phyloP scores from a whole-genome alignment of 805 yeast genomes.

The Wickerhamiella bombiphila region DNA sequence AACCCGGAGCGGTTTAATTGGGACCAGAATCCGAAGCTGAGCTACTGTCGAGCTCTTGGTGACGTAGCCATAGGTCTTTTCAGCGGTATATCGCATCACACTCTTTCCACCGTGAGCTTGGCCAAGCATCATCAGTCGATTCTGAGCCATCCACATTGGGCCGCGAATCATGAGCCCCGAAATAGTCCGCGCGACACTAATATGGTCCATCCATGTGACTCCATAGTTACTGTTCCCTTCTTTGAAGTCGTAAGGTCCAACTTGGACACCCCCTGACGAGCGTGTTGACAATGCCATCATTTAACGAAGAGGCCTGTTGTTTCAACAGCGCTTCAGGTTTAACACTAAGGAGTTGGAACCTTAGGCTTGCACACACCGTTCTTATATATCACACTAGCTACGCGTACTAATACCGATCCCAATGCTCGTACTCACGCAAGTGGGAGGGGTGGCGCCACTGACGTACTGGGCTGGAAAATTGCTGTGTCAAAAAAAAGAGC shows the following conservation, averaged over 20 bases:
- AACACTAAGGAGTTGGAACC: too few species aligned
- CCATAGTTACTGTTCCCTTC: slow-evolving; percentile 8
- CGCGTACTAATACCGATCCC: too few species aligned
- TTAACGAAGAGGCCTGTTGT: neutral
- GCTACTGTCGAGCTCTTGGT: slow-evolving; percentile 9
- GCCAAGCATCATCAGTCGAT: slow-evolving; percentile 2
- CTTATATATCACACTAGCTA: too few species aligned
- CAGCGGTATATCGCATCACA: slow-evolving; percentile 1
- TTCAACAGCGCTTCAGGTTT: too few species aligned
- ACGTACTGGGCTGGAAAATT: too few species aligned
- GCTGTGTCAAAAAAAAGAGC: too few species aligned
- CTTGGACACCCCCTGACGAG: neutral
- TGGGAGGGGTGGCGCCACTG: too few species aligned
- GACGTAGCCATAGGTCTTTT: slow-evolving; percentile 10
- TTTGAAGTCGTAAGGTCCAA: slow-evolving; percentile 12
- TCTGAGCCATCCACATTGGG: neutral
- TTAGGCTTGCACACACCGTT: too few species aligned
- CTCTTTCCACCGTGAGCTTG: slow-evolving; percentile 3
- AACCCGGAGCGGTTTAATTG: slow-evolving; percentile 14
- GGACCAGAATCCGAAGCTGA: slow-evolving; percentile 14
- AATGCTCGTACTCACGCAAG: too few species aligned
- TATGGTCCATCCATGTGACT: slow-evolving; percentile 7
- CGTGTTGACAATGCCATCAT: neutral
- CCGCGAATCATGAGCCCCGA: slow-evolving; percentile 6
- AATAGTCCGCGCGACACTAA: slow-evolving; percentile 4